Evolutionary conservation across 1,284 basidiomycete genomes (phyloP).

Genomic region (Lentinula novae-zelandiae): DNA sequence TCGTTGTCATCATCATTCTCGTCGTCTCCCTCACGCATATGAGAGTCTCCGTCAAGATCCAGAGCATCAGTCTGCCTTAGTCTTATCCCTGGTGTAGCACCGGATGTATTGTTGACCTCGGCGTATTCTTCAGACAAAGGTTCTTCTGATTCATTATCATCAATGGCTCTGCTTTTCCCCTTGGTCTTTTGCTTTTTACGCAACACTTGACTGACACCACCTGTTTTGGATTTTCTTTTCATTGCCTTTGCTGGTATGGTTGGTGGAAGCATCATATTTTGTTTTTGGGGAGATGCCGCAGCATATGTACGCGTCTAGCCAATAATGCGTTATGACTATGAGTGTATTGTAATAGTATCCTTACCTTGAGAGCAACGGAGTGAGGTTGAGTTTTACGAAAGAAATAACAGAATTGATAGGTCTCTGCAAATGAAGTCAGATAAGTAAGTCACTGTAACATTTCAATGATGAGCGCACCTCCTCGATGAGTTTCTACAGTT

Average conservation of each 20-base stretch:
- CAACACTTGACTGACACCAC: conserved; percentile 17
- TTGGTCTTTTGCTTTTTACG: conserved; percentile 45
- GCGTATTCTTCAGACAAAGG: conserved; percentile 22
- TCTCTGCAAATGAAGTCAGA: conserved; percentile 39
- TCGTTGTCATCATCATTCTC: conserved; percentile 24
- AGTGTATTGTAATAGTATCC: background rate
- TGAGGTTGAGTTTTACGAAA: conserved; percentile 73
- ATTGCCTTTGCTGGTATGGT: conserved; percentile 21
- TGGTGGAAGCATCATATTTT: conserved; percentile 17
- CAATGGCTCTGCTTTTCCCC: conserved; percentile 31
- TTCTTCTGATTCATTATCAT: conserved; percentile 16
- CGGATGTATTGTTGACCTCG: conserved; percentile 14
- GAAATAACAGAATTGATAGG: conserved; percentile 80
- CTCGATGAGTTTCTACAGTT: conserved; percentile 68
- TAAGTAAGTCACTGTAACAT: conserved; percentile 6
- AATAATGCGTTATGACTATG: background rate
- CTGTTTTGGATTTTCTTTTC: conserved; percentile 24
- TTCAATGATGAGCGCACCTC: conserved; percentile 47
- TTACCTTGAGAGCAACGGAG: conserved; percentile 69
- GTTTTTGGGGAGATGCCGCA: conserved; percentile 31
- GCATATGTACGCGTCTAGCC: conserved; percentile 53
- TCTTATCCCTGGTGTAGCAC: conserved; percentile 11
- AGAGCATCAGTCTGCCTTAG: conserved; percentile 11
- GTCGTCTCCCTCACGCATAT: conserved; percentile 20
- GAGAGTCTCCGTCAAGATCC: conserved; percentile 15